Evolutionary conservation across 1,284 basidiomycete genomes (phyloP), one percentile per base, ranked within the genome.

Genomic region (Phylloboletellus chloephorus): DNA sequence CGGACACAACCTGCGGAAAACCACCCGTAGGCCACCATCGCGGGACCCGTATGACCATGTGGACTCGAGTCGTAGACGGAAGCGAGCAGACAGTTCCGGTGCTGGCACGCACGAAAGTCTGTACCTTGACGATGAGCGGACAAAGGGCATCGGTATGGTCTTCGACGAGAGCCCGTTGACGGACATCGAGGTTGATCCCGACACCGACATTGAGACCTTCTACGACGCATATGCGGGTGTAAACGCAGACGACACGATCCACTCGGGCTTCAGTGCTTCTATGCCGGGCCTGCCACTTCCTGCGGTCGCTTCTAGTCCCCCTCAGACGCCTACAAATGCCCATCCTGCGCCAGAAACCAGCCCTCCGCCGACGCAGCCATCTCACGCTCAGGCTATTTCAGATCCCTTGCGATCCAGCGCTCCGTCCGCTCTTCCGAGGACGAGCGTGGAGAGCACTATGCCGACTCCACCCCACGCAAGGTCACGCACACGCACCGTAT

Each of bases 141-240:
- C 65, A 17, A 54, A 56, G 31, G 63, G 65, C 25, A 60, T 67
- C 11, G 70, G 61, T 16, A 71, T 70, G 49, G 81, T 88, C 24
- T 54, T 86, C 45, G 82, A 88, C 53, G 85, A 88, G 58, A 64
- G 63, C 43, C 84, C 85, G 5, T 64, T 74, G 38, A 84, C 82
- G 13, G 84, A 85, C 60, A 55, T 80, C 26, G 82, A 84, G 30
- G 66, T 64, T 4, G 74, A 74, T 20, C 29, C 38, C n/a, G 58
- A 62, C 19, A 44, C 39, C 23, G 62, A 64, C 11, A 31, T 44
- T 0, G 61, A 60, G 37, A 40, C 53, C 2, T 58, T 52, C 26
- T 60, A 60, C 22, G 56, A 60, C 31, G 50, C 58, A 3, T 60
- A 61, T 16, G 24, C 48, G 20, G 22, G 35, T 7, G 32, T 24